phyloP scores from a whole-genome alignment of 768 basidiomycete genomes.

The button mushroom (Agaricus bisporus) region DNA sequence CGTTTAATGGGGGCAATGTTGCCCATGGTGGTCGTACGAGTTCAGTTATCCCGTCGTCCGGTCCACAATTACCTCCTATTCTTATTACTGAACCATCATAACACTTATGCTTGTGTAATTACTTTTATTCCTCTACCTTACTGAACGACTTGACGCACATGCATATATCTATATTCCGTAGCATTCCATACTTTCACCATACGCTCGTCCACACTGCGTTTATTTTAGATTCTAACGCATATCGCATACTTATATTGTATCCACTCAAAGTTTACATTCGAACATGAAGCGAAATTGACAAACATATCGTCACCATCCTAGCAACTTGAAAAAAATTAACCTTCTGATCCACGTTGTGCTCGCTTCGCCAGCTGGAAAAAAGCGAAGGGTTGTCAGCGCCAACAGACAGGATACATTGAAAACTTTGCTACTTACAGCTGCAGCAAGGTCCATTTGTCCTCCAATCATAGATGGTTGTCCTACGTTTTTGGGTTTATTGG shows the following conservation, averaged over 20 bases:
- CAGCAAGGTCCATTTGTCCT: slow-evolving; percentile 76
- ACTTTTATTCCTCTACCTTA: neutral
- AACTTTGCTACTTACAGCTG: slow-evolving; percentile 51
- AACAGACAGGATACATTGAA: neutral
- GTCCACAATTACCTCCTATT: slow-evolving; percentile 31
- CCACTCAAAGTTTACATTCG: neutral
- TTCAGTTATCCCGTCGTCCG: slow-evolving; percentile 15
- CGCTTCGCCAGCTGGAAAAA: slow-evolving; percentile 66
- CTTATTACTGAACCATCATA: slow-evolving; percentile 29
- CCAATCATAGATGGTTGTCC: slow-evolving; percentile 36
- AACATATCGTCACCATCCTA: neutral
- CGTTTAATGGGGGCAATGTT: neutral
- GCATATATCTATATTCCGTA: neutral
- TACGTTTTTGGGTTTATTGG: slow-evolving; percentile 33
- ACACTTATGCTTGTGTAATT: neutral
- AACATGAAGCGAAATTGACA: neutral
- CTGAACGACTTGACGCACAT: neutral
- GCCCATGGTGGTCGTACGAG: slow-evolving; percentile 5
- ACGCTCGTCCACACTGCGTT: neutral
- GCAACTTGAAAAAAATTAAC: slow-evolving; percentile 14
- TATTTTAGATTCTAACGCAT: neutral
- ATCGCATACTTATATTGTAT: neutral
- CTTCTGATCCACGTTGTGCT: slow-evolving; percentile 57
- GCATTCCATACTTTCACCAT: neutral
- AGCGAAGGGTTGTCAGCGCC: neutral